A percentile compares a stretch with the other conserved stretches of the same genome.
These are phyloP conservation scores for Sugiyamaella xylanicola DNA, from an alignment of 1,139 yeast genomes.

Conservation along the genomic window DNA sequence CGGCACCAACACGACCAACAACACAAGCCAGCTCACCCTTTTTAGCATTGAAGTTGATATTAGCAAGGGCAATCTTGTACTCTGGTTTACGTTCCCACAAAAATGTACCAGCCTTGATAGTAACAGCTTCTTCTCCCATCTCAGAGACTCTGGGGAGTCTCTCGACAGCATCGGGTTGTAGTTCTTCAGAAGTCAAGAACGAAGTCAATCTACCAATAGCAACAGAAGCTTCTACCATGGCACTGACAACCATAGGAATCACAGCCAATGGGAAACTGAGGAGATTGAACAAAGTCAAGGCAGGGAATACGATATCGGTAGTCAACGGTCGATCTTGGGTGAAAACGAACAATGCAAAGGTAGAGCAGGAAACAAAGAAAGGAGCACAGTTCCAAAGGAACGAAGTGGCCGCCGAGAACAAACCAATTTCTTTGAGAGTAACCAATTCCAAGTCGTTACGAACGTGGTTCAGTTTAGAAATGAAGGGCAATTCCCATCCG, in stretches of 20 bases:
- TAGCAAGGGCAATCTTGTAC: slow-evolving; percentile 73
- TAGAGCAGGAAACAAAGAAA: slow-evolving; percentile 84
- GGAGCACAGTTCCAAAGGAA: slow-evolving; percentile 91
- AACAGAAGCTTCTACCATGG: slow-evolving; percentile 87
- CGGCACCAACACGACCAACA: slow-evolving; percentile 91
- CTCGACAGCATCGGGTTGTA: slow-evolving; percentile 76
- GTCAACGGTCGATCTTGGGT: slow-evolving; percentile 69
- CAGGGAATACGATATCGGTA: slow-evolving; percentile 94
- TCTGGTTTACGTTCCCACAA: slow-evolving; percentile 83
- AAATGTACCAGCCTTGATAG: slow-evolving; percentile 74
- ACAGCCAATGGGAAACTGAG: slow-evolving; percentile 92
- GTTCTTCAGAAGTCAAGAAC: slow-evolving; percentile 74
- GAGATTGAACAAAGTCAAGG: slow-evolving; percentile 75
- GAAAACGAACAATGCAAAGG: slow-evolving; percentile 80
- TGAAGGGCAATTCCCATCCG: slow-evolving; percentile 93
- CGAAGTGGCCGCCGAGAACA: slow-evolving; percentile 68
- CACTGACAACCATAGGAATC: slow-evolving; percentile 85
- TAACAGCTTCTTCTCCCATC: slow-evolving; percentile 70
- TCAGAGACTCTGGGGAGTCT: slow-evolving; percentile 55
- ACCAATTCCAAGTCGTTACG: slow-evolving; percentile 87
- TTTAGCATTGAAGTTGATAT: slow-evolving; percentile 66
- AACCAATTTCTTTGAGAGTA: slow-evolving; percentile 75
- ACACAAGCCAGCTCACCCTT: slow-evolving; percentile 86
- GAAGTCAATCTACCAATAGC: slow-evolving; percentile 75
- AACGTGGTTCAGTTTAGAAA: slow-evolving; percentile 68